Evolutionary conservation across 768 basidiomycete genomes (phyloP), one percentile per base, ranked within the genome.

Genomic region (Pleurotus cornucopiae): DNA sequence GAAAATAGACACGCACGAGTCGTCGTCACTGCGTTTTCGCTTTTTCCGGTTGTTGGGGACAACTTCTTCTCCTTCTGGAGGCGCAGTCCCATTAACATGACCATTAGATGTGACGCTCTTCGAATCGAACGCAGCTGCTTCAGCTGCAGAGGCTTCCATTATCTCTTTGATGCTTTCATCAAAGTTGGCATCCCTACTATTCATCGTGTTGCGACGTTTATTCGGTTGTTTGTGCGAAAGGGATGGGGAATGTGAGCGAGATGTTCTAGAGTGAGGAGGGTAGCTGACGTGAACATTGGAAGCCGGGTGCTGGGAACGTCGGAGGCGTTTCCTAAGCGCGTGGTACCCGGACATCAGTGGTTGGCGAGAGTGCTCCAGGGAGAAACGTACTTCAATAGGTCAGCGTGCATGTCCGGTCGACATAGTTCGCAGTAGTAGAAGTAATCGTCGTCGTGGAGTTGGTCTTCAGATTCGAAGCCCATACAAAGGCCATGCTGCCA

Each of bases 401-500:
- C 88, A 5, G 73, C 70, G 68, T 98, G 95, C 51, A 90, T 73
- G 54, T 92, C 90, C 7, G 97, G 95, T 62, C 84, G 83, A 72
- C 97, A 99, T 61, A 83, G 74, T 71, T 99, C 97, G 73, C 97
- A 99, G 63, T 87, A 94, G 70, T 98, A 98, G 63, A 86, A 94
- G 70, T 98, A 98, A 69, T 93, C 88, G 60, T 82, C 83, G 67
- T 82, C 79, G 65, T 82, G 84, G 43, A 89, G 79, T 63, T 83
- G 79, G 63, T 84, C 84, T 65, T 89, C 86, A 34, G 83, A 82
- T 61, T 90, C 85, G 69, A 90, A 91, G 41, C 94, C 96, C 85
- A 99, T 93, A 74, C 97, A 99, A 7, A 86, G 79, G 2, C 94
- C 94, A 68, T 99, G 96, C 72, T 99, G 96, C 96, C 96, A 99